A percentile compares a stretch with the other conserved stretches of the same genome.
These are phyloP conservation scores for Chaetomiaceae sp. DNA, from an alignment of 2,329 filamentous ascomycete species.

Conservation along the genomic window DNA sequence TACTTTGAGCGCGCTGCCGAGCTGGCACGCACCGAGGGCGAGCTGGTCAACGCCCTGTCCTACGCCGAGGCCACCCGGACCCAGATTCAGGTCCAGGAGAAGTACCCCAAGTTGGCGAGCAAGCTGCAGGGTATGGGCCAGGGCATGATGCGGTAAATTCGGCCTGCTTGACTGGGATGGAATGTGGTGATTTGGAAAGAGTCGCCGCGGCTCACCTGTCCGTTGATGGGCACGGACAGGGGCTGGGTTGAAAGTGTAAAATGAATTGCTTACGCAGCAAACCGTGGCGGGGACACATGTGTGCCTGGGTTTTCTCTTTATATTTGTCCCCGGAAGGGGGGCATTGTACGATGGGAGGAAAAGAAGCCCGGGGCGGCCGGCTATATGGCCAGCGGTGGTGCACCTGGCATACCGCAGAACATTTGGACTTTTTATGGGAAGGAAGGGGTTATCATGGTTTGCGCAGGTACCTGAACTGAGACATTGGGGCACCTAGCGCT, in stretches of 20 bases:
- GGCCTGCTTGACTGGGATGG: background rate
- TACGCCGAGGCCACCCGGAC: conserved; percentile 97
- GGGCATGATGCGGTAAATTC: conserved; percentile 27
- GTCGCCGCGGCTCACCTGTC: background rate
- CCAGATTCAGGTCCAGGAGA: conserved; percentile 86
- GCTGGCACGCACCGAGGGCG: conserved; percentile 86
- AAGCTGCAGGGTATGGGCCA: conserved; percentile 58
- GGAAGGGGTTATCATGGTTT: background rate
- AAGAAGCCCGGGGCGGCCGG: background rate
- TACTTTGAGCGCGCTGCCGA: conserved; percentile 97
- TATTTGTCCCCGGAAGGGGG: background rate
- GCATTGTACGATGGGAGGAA: background rate
- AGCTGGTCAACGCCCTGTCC: conserved; percentile 92
- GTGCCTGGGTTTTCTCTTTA: too few relatives aligned
- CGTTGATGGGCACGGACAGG: background rate
- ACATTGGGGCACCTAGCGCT: conserved; percentile 6
- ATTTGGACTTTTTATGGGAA: background rate
- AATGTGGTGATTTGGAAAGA: background rate
- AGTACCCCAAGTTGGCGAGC: conserved; percentile 74
- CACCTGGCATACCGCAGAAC: background rate
- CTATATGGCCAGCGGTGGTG: background rate
- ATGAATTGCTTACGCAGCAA: background rate
- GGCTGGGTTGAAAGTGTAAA: background rate
- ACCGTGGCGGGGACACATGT: background rate
- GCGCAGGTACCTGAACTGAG: conserved; percentile 8